Evolutionary conservation across 2,329 filamentous ascomycete species (phyloP).

Genomic region (Penicillium sp.): DNA sequence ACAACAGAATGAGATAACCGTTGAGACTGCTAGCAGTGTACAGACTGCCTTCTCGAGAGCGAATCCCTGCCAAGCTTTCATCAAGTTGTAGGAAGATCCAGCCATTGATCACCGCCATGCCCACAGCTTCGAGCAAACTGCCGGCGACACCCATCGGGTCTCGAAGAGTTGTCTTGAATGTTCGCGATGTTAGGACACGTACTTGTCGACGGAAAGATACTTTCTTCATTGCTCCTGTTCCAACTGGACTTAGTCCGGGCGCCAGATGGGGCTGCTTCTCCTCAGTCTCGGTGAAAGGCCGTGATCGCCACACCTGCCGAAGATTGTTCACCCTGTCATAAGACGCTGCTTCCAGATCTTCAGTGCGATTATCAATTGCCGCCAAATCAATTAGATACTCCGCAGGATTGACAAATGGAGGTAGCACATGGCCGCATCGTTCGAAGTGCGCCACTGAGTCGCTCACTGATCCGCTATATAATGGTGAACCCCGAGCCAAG

Average conservation of each 20-base stretch:
- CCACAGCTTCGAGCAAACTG: slow-evolving; percentile 65
- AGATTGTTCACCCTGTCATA: slow-evolving; percentile 60
- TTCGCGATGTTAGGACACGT: slow-evolving; percentile 64
- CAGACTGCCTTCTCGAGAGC: slow-evolving; percentile 69
- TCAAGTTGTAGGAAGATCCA: slow-evolving; percentile 70
- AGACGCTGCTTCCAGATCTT: slow-evolving; percentile 62
- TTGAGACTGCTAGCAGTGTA: slow-evolving; percentile 71
- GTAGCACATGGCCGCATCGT: slow-evolving; percentile 58
- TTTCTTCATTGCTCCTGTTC: slow-evolving; percentile 35
- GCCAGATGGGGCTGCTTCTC: slow-evolving; percentile 3
- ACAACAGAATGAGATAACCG: slow-evolving; percentile 72
- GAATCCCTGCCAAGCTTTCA: slow-evolving; percentile 66
- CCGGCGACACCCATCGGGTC: slow-evolving; percentile 74
- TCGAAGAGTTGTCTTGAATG: slow-evolving; percentile 69
- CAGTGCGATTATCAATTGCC: slow-evolving; percentile 68
- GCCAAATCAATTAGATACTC: slow-evolving; percentile 74
- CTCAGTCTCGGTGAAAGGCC: background rate
- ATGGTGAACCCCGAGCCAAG: slow-evolving; percentile 63
- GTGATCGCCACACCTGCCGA: slow-evolving; percentile 57
- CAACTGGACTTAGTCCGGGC: background rate
- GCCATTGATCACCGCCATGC: slow-evolving; percentile 69
- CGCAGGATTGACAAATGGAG: slow-evolving; percentile 72
- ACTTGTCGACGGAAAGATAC: slow-evolving; percentile 63
- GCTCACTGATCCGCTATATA: slow-evolving; percentile 63
- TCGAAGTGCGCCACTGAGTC: slow-evolving; percentile 65